A percentile compares a stretch with the other conserved stretches of the same genome.
Conservation (phyloP, 148 eudicot genomes). For the Camellia sinensis region DNA sequence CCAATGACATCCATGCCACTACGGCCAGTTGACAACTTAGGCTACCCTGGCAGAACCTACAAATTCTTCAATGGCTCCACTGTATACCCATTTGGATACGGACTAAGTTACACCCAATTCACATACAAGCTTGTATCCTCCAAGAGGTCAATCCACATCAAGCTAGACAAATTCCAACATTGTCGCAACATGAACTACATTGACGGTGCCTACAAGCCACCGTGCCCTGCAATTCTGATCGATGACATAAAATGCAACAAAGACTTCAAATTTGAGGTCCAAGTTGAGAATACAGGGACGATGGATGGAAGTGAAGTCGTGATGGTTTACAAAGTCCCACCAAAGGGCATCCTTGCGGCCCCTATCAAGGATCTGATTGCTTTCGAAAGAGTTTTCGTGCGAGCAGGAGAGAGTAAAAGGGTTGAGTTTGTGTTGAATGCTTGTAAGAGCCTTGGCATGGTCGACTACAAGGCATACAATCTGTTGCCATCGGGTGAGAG, state of each 20-base stretch:
- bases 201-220: not conserved
- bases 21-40: constrained; percentile 37
- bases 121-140: constrained; percentile 4
- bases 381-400: constrained; percentile 14
- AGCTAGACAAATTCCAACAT: constrained; percentile 6
- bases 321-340: constrained; percentile 13
- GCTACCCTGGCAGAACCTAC: constrained; percentile 67
- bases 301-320: constrained; percentile 17
- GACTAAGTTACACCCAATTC: constrained; percentile 28
- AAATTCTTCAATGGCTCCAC: constrained; percentile 52
- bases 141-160: not conserved
- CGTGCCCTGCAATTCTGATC: constrained; percentile 8
- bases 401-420: not conserved
- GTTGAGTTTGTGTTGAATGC: constrained; percentile 18
- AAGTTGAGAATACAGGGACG: constrained; percentile 5
- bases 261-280: not conserved
- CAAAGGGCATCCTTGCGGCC: not conserved
- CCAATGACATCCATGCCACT: constrained; percentile 45
- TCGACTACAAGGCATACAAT: constrained; percentile 9
- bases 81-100: constrained; percentile 53
- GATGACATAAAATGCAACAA: constrained; percentile 14
- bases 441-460: constrained; percentile 16
- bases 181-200: constrained; percentile 17
- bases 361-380: constrained; percentile 23
- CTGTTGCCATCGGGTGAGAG: constrained; percentile 17